phyloP scores from a whole-genome alignment of 257 asterid genomes.

The Thymus quinquecostatus region DNA sequence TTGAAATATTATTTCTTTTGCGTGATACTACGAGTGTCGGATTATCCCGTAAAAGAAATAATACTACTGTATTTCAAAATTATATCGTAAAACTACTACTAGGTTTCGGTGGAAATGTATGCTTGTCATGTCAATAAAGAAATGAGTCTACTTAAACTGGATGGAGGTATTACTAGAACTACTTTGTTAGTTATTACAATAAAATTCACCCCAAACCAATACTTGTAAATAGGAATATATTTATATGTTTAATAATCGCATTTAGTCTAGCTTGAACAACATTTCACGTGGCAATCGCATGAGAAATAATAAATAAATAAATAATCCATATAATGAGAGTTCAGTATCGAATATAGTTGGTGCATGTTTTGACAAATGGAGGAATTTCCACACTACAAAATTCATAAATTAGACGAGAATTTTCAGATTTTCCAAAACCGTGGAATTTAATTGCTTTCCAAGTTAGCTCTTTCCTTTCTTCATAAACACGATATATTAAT shows the following conservation, averaged over 20 bases:
- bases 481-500: constrained; percentile 10
- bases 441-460: constrained; percentile 25
- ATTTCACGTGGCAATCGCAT: not conserved
- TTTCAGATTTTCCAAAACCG: not conserved
- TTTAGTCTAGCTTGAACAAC: not conserved
- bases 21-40: too few species aligned
- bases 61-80: too few species aligned
- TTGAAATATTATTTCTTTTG: too few species aligned
- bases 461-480: constrained; percentile 27
- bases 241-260: not conserved
- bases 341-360: not conserved
- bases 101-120: too few species aligned
- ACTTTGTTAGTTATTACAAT: not conserved
- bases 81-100: too few species aligned
- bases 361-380: not conserved
- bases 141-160: too few species aligned
- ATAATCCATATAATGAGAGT: not conserved
- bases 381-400: not conserved
- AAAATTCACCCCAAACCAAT: not conserved
- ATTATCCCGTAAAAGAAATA: too few species aligned
- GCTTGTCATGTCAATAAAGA: too few species aligned
- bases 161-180: too few species aligned
- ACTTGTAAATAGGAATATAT: not conserved
- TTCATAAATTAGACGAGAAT: constrained; percentile 22
- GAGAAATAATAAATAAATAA: not conserved